Percentiles rank a stretch among this genome's conserved stretches.
These are phyloP conservation scores for Smittium culicis DNA, from an alignment of 371 early-diverging fungal genomes.

Conservation along the genomic window DNA sequence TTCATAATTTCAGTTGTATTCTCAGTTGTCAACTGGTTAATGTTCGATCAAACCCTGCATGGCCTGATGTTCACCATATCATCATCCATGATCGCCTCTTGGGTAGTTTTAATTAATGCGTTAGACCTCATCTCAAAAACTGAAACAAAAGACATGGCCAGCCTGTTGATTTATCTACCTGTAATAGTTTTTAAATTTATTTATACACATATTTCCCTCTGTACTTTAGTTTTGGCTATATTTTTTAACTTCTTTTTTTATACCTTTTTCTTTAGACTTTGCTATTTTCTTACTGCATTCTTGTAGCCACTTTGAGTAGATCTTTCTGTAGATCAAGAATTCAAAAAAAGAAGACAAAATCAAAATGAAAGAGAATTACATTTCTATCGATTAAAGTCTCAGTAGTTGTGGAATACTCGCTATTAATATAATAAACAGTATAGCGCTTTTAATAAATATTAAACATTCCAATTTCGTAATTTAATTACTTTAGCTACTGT, in stretches of 20 bases:
- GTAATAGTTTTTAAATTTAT: background rate
- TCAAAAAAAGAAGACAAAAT: background rate
- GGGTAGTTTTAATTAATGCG: too few species aligned
- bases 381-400: background rate
- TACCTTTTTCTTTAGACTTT: background rate
- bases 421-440: background rate
- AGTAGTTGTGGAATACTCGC: background rate
- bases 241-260: background rate
- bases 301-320: background rate
- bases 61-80: too few species aligned
- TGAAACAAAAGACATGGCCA: background rate
- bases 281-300: background rate
- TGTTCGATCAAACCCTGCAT: too few species aligned
- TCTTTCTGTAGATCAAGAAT: background rate
- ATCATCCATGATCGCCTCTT: too few species aligned
- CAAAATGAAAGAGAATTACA: too few species aligned
- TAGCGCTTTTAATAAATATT: background rate
- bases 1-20: too few species aligned
- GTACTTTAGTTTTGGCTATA: background rate
- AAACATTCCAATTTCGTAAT: background rate
- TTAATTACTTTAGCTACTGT: background rate
- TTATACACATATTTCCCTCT: background rate
- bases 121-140: too few species aligned
- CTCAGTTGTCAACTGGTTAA: too few species aligned
- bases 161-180: background rate